Evolutionary conservation across 345 rosid species (phyloP).

Genomic region (Brassica juncea): DNA sequence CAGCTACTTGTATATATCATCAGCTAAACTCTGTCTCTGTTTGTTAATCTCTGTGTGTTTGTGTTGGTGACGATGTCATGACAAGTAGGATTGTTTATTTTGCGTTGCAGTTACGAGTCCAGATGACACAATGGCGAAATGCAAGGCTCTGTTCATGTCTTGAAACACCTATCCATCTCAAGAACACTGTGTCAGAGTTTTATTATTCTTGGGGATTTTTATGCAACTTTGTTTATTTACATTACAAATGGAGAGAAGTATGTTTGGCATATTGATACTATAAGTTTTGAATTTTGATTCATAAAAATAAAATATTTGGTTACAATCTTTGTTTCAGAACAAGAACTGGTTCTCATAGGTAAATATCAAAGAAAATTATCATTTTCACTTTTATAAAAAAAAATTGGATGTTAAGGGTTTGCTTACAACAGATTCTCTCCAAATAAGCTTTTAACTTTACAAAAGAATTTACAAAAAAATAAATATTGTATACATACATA

Average conservation of each 20-base stretch:
- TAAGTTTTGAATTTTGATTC: slow-evolving; percentile 33
- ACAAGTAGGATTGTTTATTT: slow-evolving; percentile 21
- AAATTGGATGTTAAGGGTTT: slow-evolving; percentile 23
- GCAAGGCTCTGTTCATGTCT: slow-evolving; percentile 45
- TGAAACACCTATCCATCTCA: slow-evolving; percentile 21
- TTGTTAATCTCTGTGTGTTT: not conserved
- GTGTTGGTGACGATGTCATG: not conserved
- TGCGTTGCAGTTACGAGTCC: slow-evolving; percentile 73
- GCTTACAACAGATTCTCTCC: slow-evolving; percentile 33
- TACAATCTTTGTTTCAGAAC: slow-evolving; percentile 5
- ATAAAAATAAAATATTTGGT: slow-evolving; percentile 10
- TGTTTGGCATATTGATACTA: not conserved
- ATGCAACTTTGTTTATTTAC: slow-evolving; percentile 27
- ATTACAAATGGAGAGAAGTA: slow-evolving; percentile 21
- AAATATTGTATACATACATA: slow-evolving; percentile 9
- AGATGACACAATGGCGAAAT: slow-evolving; percentile 56
- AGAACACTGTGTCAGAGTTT: slow-evolving; percentile 18
- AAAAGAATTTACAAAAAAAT: slow-evolving; percentile 22
- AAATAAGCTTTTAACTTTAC: slow-evolving; percentile 19
- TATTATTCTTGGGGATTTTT: not conserved
- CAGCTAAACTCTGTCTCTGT: not conserved
- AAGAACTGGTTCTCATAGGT: not conserved
- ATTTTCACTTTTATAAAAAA: not conserved
- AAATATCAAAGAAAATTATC: not conserved
- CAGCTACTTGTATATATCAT: slow-evolving; percentile 24